Base-by-base conservation (phyloP, 768 basidiomycete species). In the Antrodiella citrinella region DNA sequence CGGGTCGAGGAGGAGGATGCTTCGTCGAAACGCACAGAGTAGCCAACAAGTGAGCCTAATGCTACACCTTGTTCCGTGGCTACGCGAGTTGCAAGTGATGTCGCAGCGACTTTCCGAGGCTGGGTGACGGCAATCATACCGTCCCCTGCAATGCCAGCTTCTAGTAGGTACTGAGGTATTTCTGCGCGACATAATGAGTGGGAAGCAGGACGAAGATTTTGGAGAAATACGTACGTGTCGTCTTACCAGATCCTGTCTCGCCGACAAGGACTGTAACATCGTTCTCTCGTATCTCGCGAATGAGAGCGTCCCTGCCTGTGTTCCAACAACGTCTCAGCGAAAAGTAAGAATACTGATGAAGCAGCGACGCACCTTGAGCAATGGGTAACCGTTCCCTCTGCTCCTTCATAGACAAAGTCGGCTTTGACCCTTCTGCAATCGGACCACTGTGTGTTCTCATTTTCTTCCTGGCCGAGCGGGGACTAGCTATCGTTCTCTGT, bases 221-320 rank as follows among this genome's bases (percentile, higher is more conserved):
- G n/a, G n/a, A n/a, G n/a, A n/a, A 25, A 44, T 39, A 82, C 91
- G 60, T 67, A 95, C 95, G 95, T 45, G 96, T 99, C 0, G 95
- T 95, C 71, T 99, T 99, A 54, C 96, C 96, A 18, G 93, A 96
- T 11, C 96, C 96, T 0, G 96, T 98, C 68, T 99, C 96, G 35
- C 94, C 96, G 2, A 99, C 76, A 7, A 99, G 77, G 41, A 98
- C 81, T 1, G 84, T 88, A 4, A 91, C 84, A 63, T 92, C 86
- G 71, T 90, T 84, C 54, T 81, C 75, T 24, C 68, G 66, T 47
- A 95, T 82, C 64, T 84, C 84, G 51, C 78, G 73, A 23, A 91
- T 67, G 23, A 95, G 74, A 23, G 83, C 81, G 20, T 89, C 84
- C 62, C 76, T 81, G 50, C 89, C 91, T 91, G 55, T 48, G 19